phyloP scores from a whole-genome alignment of 176 grass and related monocot genomes.

The Carex littledalei region DNA sequence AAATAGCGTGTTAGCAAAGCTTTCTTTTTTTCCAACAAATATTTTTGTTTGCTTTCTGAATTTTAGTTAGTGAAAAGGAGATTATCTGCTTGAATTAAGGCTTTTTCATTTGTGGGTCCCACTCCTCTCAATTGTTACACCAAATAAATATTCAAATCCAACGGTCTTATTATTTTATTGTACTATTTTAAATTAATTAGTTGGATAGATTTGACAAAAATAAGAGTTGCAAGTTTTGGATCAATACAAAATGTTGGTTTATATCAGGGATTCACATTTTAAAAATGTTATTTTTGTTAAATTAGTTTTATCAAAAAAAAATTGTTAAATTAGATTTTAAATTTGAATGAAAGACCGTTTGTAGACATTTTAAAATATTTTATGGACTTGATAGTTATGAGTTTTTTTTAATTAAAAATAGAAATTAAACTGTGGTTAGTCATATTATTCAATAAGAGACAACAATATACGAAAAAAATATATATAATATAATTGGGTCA shows the following conservation, averaged over 20 bases:
- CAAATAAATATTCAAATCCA: not conserved
- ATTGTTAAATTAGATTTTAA: too few relatives aligned
- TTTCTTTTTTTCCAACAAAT: not conserved
- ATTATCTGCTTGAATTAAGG: not conserved
- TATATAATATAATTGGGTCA: too few relatives aligned
- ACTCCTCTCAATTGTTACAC: not conserved
- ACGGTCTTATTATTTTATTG: slow-evolving; percentile 3
- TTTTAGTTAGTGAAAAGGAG: slow-evolving; percentile 17
- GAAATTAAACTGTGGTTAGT: too few relatives aligned
- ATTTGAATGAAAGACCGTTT: too few relatives aligned
- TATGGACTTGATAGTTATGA: too few relatives aligned
- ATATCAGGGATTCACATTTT: not conserved
- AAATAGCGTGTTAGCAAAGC: not conserved
- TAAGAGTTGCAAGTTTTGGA: not conserved
- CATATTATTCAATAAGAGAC: not conserved
- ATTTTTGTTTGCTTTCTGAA: slow-evolving; percentile 12
- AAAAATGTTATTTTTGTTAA: too few relatives aligned
- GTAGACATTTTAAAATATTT: too few relatives aligned
- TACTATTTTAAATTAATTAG: not conserved
- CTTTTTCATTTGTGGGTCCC: not conserved
- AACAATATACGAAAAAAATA: not conserved
- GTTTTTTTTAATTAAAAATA: too few relatives aligned
- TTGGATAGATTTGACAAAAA: not conserved
- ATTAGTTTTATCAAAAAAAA: too few relatives aligned
- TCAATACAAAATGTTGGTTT: too few relatives aligned